phyloP scores from a whole-genome alignment of 352 stramenopile genomes.

The Pythium aristosporum region DNA sequence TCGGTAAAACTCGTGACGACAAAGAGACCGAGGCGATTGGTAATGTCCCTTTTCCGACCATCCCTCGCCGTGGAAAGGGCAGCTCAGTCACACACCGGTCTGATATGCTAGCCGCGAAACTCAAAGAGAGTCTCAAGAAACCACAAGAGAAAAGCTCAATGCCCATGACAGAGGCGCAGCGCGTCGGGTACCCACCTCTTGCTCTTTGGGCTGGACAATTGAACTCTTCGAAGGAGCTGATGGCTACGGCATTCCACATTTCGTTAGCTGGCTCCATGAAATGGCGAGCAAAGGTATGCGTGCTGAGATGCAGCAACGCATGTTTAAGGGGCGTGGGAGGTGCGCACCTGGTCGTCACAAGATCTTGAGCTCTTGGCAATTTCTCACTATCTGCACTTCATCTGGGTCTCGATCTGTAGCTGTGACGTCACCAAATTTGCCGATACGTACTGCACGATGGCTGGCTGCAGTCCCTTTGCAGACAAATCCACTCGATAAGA shows the following conservation, averaged over 20 bases:
- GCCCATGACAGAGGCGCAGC: slow-evolving; percentile 75
- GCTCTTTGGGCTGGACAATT: not conserved
- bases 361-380: not conserved
- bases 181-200: slow-evolving; percentile 44
- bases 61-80: not conserved
- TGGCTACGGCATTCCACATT: not conserved
- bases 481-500: slow-evolving; percentile 79
- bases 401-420: slow-evolving; percentile 26
- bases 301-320: slow-evolving; percentile 73
- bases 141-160: slow-evolving; percentile 61
- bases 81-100: not conserved
- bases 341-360: slow-evolving; percentile 18
- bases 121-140: slow-evolving; percentile 64
- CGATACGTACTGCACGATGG: slow-evolving; percentile 84
- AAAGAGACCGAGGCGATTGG: slow-evolving; percentile 53
- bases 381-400: not conserved
- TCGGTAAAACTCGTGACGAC: slow-evolving; percentile 56
- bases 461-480: slow-evolving; percentile 79
- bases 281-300: slow-evolving; percentile 65
- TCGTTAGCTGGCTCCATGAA: slow-evolving; percentile 65
- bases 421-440: slow-evolving; percentile 85
- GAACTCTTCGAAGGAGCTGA: not conserved
- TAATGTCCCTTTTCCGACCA: slow-evolving; percentile 12
- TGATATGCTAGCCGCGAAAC: slow-evolving; percentile 22
- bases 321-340: slow-evolving; percentile 83